These are phyloP conservation scores for Kingdonia uniflora DNA, from an alignment of 164 flowering plant species.

Conservation along the genomic window DNA sequence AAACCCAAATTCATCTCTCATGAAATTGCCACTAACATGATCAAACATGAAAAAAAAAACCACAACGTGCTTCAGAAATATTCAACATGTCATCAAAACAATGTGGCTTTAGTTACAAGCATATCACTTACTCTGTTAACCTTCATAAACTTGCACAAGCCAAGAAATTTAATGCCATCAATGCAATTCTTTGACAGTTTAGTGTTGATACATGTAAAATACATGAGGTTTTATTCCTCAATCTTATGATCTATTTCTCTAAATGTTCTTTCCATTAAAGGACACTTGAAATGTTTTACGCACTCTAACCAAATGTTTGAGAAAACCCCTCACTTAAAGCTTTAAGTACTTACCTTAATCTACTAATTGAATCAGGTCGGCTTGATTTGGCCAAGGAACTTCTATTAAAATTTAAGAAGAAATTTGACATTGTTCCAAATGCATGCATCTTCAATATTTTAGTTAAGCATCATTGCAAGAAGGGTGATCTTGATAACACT, in stretches of 20 bases:
- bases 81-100: slow-evolving; percentile 63
- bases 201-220: slow-evolving; percentile 71
- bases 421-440: slow-evolving; percentile 44
- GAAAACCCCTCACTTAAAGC: slow-evolving; percentile 78
- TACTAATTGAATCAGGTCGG: slow-evolving; percentile 50
- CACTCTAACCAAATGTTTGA: slow-evolving; percentile 46
- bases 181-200: slow-evolving; percentile 70
- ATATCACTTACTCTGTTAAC: slow-evolving; percentile 52
- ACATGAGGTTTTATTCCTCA: slow-evolving; percentile 66
- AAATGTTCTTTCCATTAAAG: slow-evolving; percentile 40
- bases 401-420: slow-evolving; percentile 34
- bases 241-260: slow-evolving; percentile 76
- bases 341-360: slow-evolving; percentile 78
- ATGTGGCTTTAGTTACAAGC: slow-evolving; percentile 72
- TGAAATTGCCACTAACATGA: slow-evolving; percentile 44
- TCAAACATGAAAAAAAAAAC: slow-evolving; percentile 60
- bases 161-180: slow-evolving; percentile 60
- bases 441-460: slow-evolving; percentile 84
- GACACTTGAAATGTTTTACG: slow-evolving; percentile 54
- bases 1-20: slow-evolving; percentile 57
- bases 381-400: slow-evolving; percentile 45
- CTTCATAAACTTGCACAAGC: slow-evolving; percentile 59
- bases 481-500: slow-evolving; percentile 54
- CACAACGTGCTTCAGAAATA: slow-evolving; percentile 65
- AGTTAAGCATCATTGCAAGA: slow-evolving; percentile 74